Percentiles rank a stretch among this genome's conserved stretches.
phyloP scores from a whole-genome alignment of 1,284 basidiomycete species.

The Rhodotorula glutinis region DNA sequence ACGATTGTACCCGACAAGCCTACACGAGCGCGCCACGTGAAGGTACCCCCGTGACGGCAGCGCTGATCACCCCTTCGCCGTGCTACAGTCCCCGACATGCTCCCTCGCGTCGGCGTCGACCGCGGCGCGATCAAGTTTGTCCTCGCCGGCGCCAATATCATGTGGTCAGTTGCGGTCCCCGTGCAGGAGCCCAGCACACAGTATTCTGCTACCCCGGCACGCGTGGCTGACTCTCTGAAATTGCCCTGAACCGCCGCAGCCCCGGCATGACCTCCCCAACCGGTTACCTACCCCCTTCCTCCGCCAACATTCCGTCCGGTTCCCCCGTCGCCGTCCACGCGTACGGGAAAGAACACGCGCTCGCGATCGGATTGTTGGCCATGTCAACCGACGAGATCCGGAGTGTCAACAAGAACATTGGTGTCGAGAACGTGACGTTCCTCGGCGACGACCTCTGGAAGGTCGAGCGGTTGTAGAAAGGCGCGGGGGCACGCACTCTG shows the following conservation, averaged over 20 bases:
- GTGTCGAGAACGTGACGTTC: conserved; percentile 79
- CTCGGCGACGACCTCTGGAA: conserved; percentile 89
- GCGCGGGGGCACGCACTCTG: too few relatives aligned
- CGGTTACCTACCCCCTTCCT: conserved; percentile 75
- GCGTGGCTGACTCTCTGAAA: too few relatives aligned
- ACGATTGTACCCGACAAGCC: too few relatives aligned
- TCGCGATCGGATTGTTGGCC: conserved; percentile 81
- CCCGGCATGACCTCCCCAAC: conserved; percentile 92
- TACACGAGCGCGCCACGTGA: too few relatives aligned
- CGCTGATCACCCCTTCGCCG: neutral
- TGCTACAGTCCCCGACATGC: conserved; percentile 73
- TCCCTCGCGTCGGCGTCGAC: conserved; percentile 87
- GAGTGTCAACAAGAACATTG: conserved; percentile 82
- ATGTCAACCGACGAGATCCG: conserved; percentile 84
- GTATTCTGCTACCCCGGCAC: too few relatives aligned
- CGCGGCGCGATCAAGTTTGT: conserved; percentile 97
- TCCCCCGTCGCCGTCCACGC: conserved; percentile 81
- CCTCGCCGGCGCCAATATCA: conserved; percentile 61
- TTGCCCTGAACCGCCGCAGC: conserved; percentile 12
- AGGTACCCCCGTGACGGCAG: too few relatives aligned
- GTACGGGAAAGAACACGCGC: conserved; percentile 93
- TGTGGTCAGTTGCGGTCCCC: conserved; percentile 45
- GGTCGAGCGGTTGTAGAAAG: conserved; percentile 57
- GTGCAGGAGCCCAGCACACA: too few relatives aligned
- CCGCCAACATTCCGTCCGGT: conserved; percentile 64